Base-by-base conservation (phyloP, 768 basidiomycete species). In the Pholiota conissans region DNA sequence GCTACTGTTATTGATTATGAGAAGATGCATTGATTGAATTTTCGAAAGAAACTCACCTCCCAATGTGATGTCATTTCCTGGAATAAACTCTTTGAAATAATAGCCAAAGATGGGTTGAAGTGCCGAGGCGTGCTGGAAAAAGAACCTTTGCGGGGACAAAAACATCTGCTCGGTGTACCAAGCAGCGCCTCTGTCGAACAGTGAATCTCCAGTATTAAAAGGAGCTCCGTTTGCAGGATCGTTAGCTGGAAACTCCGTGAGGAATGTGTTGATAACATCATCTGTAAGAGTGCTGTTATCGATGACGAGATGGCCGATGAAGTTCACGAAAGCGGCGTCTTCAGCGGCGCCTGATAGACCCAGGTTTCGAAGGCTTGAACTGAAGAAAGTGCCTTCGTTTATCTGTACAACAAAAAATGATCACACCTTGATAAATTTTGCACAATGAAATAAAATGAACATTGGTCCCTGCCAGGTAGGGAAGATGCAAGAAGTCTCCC, bases 131-230 rank as follows among this genome's bases (percentile, higher is more conserved):
- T 78, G 72, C 22, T 79, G 70, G 56, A 83, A 80, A 52, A 85
- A 81, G 42, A 79, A 69, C 35, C 84, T 70, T 28, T 84, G 64
- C 0, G 82, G 75, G 0, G 78, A 73, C 29, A 85, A 69, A 65
- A 76, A 87, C 81, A 84, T 85, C 52, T 75, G 70, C 58, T 82
- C 83, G 0, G 81, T 81, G 60, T 86, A 87, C 80, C 81, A 87
- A 0, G 84, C 73, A 45, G 69, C 79, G 0, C 75, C 79, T 45
- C 84, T 68, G 61, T 86, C 84, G 54, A 82, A 86, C 6, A 86
- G 70, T 8, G 79, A 79, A 64, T 86, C 83, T 0, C 85, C 84
- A 0, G 83, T 86, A 55, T 81, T 79, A 71, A 84, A 85, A 0
- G 78, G 75, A 0, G 77, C 79, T 3, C 84, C 83, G 3, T 77